Percentiles rank a stretch among this genome's conserved stretches.
phyloP scores from a whole-genome alignment of 495 filamentous ascomycete genomes.

The Penicillium bovifimosum region DNA sequence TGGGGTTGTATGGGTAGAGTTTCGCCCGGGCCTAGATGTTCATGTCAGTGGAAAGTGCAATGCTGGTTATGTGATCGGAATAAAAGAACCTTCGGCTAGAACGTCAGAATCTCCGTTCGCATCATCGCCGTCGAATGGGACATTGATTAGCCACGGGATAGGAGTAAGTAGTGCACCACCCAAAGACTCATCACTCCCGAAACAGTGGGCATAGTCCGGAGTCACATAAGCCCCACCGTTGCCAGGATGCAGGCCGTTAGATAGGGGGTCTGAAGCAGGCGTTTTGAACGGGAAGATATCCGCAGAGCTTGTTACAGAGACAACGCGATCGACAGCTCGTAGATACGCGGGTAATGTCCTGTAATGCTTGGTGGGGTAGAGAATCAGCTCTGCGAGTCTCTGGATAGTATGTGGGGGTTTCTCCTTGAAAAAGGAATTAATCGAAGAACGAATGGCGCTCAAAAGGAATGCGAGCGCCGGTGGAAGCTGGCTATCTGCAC shows the following conservation, averaged over 20 bases:
- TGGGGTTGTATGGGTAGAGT: constrained; percentile 18
- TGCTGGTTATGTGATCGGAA: constrained; percentile 38
- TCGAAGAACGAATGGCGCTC: constrained; percentile 58
- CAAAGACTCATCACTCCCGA: constrained; percentile 81
- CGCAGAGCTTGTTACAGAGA: constrained; percentile 80
- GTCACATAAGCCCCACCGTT: constrained; percentile 21
- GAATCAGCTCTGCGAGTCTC: constrained; percentile 85
- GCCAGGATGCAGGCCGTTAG: constrained; percentile 39
- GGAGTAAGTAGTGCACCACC: constrained; percentile 90
- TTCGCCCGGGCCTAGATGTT: constrained; percentile 4
- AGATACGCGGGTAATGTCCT: constrained; percentile 74
- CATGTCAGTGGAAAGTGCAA: constrained; percentile 5
- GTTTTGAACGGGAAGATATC: constrained; percentile 77
- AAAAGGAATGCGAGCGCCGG: constrained; percentile 58
- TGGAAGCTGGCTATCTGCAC: constrained; percentile 51
- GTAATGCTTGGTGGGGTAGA: constrained; percentile 73
- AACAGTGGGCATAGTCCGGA: constrained; percentile 29
- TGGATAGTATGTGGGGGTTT: constrained; percentile 91
- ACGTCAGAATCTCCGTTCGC: constrained; percentile 15
- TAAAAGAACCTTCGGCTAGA: constrained; percentile 31
- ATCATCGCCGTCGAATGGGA: constrained; percentile 29
- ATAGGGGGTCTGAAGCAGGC: constrained; percentile 43
- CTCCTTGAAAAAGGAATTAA: constrained; percentile 60
- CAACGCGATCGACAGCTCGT: constrained; percentile 83
- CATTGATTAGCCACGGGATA: constrained; percentile 74